A percentile compares a stretch with the other conserved stretches of the same genome.
Evolutionary conservation across 208 protist species (phyloP).

Genomic region (Willaertia magna): DNA sequence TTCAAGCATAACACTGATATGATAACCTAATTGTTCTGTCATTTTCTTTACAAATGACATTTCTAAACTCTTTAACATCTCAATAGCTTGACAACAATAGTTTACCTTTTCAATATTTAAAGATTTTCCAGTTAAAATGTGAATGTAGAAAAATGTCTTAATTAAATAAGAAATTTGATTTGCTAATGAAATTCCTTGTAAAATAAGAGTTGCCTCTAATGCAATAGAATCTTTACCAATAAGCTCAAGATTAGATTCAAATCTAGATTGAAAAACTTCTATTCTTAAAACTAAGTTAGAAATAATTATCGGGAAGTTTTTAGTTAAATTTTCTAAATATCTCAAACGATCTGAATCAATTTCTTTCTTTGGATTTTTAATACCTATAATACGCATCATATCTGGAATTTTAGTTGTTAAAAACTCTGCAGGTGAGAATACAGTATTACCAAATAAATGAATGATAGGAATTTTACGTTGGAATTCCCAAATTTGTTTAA

Average conservation of each 20-base stretch:
- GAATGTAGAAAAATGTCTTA: constrained; percentile 49
- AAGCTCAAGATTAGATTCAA: constrained; percentile 32
- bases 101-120: constrained; percentile 47
- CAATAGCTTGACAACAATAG: constrained; percentile 48
- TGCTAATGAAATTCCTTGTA: constrained; percentile 45
- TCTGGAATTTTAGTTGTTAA: constrained; percentile 14
- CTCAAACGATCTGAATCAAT: background rate
- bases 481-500: background rate
- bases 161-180: constrained; percentile 46
- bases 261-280: constrained; percentile 38
- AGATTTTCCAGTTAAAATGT: constrained; percentile 44
- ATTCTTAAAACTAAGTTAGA: constrained; percentile 23
- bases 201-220: background rate
- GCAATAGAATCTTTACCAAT: background rate
- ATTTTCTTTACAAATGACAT: constrained; percentile 57
- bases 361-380: constrained; percentile 14
- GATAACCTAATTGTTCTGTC: constrained; percentile 51
- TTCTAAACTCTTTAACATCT: constrained; percentile 70
- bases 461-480: constrained; percentile 27
- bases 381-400: constrained; percentile 19
- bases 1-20: constrained; percentile 48
- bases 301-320: constrained; percentile 8
- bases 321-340: constrained; percentile 7
- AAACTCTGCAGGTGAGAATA: constrained; percentile 35
- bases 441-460: constrained; percentile 27